phyloP scores from a whole-genome alignment of 371 early-diverging fungal genomes.

The Mucor plumbeus region DNA sequence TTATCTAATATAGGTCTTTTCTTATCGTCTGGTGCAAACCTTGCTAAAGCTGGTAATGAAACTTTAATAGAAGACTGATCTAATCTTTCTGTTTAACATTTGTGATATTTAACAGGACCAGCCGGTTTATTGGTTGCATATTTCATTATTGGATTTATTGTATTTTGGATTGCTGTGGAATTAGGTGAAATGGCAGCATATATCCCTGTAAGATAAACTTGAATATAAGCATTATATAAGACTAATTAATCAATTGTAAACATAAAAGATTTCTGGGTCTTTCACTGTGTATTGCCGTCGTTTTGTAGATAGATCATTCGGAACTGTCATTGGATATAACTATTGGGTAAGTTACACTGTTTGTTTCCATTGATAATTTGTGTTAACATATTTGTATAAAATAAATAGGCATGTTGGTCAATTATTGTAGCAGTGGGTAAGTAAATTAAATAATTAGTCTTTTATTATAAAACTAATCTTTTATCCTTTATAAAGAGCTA shows the following conservation, averaged over 20 bases:
- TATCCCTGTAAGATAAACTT: constrained; percentile 20
- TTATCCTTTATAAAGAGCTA: constrained; percentile 7
- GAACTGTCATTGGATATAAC: constrained; percentile 30
- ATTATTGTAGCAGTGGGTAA: constrained; percentile 30
- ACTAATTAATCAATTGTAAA: neutral
- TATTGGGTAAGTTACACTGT: constrained; percentile 18
- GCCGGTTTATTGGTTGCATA: constrained; percentile 74
- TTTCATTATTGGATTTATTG: constrained; percentile 67
- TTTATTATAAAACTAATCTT: neutral
- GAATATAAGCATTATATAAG: no score
- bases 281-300: constrained; percentile 34
- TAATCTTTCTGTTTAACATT: neutral
- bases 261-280: constrained; percentile 20
- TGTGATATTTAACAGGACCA: constrained; percentile 40
- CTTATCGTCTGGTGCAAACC: constrained; percentile 72
- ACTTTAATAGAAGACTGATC: neutral
- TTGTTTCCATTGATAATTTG: neutral
- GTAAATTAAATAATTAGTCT: neutral
- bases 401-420: constrained; percentile 24
- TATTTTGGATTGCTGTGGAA: constrained; percentile 72
- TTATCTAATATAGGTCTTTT: constrained; percentile 69
- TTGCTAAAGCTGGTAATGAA: constrained; percentile 56
- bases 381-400: neutral
- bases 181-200: constrained; percentile 52
- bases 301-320: constrained; percentile 33